phyloP scores from a whole-genome alignment of 164 flowering plant species.

The Magnolia officinalis region DNA sequence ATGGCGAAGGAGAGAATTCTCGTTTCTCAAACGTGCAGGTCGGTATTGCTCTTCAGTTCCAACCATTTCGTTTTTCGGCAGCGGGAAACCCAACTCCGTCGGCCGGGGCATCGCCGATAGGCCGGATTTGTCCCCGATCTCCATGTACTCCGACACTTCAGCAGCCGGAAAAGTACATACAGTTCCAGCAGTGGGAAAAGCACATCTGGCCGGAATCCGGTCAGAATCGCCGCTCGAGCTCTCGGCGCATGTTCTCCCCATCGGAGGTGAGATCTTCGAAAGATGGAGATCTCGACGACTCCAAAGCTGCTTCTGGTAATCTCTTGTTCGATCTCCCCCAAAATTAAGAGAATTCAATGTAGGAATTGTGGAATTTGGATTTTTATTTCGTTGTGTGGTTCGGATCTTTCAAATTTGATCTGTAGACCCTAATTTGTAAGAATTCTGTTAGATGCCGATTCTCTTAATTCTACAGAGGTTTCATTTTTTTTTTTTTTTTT shows the following conservation, averaged over 20 bases:
- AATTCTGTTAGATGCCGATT: neutral
- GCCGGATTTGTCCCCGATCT: constrained; percentile 1
- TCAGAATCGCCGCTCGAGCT: constrained; percentile 8
- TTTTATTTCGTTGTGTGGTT: neutral
- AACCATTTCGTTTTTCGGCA: neutral
- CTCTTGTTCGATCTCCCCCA: neutral
- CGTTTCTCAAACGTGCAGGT: too few relatives aligned
- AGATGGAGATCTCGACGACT: neutral
- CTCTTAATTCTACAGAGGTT: neutral
- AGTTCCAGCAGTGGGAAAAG: neutral
- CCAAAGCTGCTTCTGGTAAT: constrained; percentile 13
- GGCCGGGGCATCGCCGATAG: neutral
- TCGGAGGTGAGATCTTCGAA: constrained; percentile 2
- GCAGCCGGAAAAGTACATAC: neutral
- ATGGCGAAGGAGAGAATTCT: too few relatives aligned
- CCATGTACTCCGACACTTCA: constrained; percentile 1
- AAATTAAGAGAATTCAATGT: neutral
- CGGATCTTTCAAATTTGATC: neutral
- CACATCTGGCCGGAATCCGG: constrained; percentile 3
- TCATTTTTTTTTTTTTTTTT: too few relatives aligned
- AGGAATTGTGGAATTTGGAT: neutral
- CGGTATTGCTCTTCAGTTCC: too few relatives aligned
- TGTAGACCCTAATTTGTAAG: neutral
- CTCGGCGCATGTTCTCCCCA: constrained; percentile 6
- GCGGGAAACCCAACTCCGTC: neutral